Evolutionary conservation across 192 early-diverging fungal genomes (phyloP), one percentile per base, ranked within the genome.

Genomic region (Coemansia sp.): DNA sequence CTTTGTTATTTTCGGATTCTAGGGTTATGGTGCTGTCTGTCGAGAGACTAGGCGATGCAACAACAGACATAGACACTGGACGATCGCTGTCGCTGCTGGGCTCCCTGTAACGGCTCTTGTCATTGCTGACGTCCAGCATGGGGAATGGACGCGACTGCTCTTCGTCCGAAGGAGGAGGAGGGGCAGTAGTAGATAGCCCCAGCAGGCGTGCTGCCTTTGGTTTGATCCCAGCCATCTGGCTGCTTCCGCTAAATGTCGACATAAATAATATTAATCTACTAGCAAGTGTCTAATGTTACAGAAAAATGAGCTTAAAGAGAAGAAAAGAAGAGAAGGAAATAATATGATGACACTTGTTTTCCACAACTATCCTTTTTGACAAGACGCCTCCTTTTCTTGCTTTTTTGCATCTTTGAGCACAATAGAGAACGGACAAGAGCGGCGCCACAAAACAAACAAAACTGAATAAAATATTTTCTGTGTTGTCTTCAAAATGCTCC

Each of bases 131-230:
- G 9, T 30, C 45, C 3, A 48, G 20, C 9, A 20, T 48, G 8
- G 45, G 45, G 22, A 48, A 48, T 13, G 45, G 45, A 20, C 23
- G 45, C 1, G 45, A 17, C 13, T 1, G 45, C 20, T 48, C 20
- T 23, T 27, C 15, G 11, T 55, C 55, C 3, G 64, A 13, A n/a
- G n/a, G n/a, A n/a, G n/a, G n/a, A n/a, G n/a, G n/a, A n/a, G n/a
- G n/a, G n/a, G n/a, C n/a, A n/a, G n/a, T n/a, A n/a, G n/a, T n/a
- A 14, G 23, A 40, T 17, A 79, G 67, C 1, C 77, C 77, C 28
- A 80, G 64, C 33, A 80, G 25, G 30, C 68, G 67, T 6, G 72
- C 71, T 11, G 77, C 77, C 61, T 80, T 80, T 33, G 77, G 74
- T 58, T 29, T 62, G 10, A 76, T 33, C 11, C 7, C 55, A 4